Evolutionary conservation across 2,329 filamentous ascomycete species (phyloP).

Genomic region (Hirsutella thompsonii): DNA sequence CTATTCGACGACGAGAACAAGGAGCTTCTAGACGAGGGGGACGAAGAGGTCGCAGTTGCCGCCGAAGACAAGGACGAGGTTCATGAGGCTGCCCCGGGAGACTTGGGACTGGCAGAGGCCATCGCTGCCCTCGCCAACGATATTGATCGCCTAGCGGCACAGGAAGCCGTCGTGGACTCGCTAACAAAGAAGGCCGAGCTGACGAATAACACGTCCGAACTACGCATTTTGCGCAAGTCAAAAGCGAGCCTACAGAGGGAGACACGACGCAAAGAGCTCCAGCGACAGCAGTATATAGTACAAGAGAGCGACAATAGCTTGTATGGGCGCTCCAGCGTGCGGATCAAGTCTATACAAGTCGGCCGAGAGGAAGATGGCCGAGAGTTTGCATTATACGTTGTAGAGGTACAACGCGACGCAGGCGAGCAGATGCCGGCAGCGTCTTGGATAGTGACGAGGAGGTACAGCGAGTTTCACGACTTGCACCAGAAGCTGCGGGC

Average conservation of each 20-base stretch:
- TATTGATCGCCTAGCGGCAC: slow-evolving; percentile 76
- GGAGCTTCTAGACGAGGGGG: slow-evolving; percentile 74
- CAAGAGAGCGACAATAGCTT: slow-evolving; percentile 97
- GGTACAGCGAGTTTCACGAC: slow-evolving; percentile 95
- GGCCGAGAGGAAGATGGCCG: slow-evolving; percentile 84
- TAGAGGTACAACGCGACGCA: slow-evolving; percentile 81
- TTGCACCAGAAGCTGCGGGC: slow-evolving; percentile 79
- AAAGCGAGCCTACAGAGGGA: slow-evolving; percentile 88
- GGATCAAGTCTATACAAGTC: slow-evolving; percentile 86
- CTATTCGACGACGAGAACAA: slow-evolving; percentile 83
- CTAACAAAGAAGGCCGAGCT: slow-evolving; percentile 88
- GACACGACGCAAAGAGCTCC: slow-evolving; percentile 85
- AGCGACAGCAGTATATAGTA: slow-evolving; percentile 90
- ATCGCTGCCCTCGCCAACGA: slow-evolving; percentile 80
- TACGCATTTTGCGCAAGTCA: slow-evolving; percentile 85
- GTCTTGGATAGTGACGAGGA: slow-evolving; percentile 80
- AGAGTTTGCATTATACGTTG: slow-evolving; percentile 85
- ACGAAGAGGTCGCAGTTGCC: slow-evolving; percentile 45
- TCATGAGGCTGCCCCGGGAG: slow-evolving; percentile 86
- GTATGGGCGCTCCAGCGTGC: slow-evolving; percentile 80
- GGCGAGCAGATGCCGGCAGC: slow-evolving; percentile 96
- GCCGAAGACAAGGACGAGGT: slow-evolving; percentile 53
- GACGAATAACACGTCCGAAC: slow-evolving; percentile 89
- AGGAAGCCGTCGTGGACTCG: slow-evolving; percentile 85
- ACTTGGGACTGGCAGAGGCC: slow-evolving; percentile 84